Base-by-base conservation (phyloP, 2,329 filamentous ascomycete species). In the Ophidiomyces ophidiicola region DNA sequence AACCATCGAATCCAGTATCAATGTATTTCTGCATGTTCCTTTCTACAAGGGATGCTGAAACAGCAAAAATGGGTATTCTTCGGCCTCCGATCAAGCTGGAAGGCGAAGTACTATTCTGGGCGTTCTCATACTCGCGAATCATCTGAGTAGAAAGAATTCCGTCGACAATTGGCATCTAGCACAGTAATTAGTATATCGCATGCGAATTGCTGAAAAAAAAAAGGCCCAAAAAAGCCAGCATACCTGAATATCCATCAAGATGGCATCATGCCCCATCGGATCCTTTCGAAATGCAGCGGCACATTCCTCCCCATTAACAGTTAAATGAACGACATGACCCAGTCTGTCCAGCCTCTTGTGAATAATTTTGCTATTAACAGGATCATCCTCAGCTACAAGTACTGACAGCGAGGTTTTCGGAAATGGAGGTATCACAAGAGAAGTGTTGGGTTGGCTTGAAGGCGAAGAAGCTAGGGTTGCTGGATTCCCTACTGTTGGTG, bases 241-340 rank as follows among this genome's bases (percentile, higher is more conserved):
- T 19, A 36, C 34, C 24, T 38, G 36, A 12, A 38, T 38, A 25
- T 38, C 36, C 36, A 38, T 38, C 19, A 38, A 32, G 8, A 38
- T 28, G 5, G 32, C 28, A 17, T 38, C 36, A 11, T 14, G 32
- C 1, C 4, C 20, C 10, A 5, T 11, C 3, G 26, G 17, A 10
- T 38, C 18, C 3, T 15, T 24, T 19, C 6, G 4, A 23, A 15
- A 38, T 21, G 25, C 25, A 24, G 26, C 19, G 19, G 28, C 26
- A 14, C 36, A 38, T 38, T 38, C 26, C 5, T 32, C 36, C 14
- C 36, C 36, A 15, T 38, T 32, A 12, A 38, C n/a, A 10, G 36
- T 38, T n/a, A 38, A 20, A 31, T 32, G 19, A 20, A 38, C 17
- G 3, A 20, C 15, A 11, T 38, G 36, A 3, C 36, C 36, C 4